Evolutionary conservation across 306 rosid genomes (phyloP).

Genomic region (Cicer pinnatifidum): DNA sequence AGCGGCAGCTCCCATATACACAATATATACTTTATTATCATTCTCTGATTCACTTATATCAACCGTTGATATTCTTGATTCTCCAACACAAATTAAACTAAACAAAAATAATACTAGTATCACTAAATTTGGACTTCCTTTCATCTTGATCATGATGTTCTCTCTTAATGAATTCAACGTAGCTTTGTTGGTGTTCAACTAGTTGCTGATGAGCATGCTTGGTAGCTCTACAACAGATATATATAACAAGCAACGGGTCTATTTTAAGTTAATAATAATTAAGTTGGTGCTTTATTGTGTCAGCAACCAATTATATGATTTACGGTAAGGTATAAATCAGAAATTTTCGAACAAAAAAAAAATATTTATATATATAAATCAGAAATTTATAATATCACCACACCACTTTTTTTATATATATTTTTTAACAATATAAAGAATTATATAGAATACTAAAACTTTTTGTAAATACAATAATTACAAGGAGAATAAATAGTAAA

Average conservation of each 20-base stretch:
- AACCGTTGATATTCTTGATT: not conserved
- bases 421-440: too few relatives aligned
- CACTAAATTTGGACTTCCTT: slow-evolving; percentile 8
- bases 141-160: slow-evolving; percentile 4
- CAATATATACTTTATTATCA: slow-evolving; percentile 60
- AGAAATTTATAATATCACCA: not conserved
- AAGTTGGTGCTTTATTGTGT: not conserved
- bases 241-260: not conserved
- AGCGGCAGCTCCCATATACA: slow-evolving; percentile 85
- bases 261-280: not conserved
- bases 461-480: too few relatives aligned
- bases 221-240: not conserved
- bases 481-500: too few relatives aligned
- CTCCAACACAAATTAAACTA: slow-evolving; percentile 42
- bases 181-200: not conserved
- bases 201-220: not conserved
- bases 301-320: not conserved
- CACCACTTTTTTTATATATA: too few relatives aligned
- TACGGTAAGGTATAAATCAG: not conserved
- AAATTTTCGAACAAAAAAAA: not conserved
- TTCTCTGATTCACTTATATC: slow-evolving; percentile 22
- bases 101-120: slow-evolving; percentile 9
- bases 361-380: not conserved
- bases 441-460: too few relatives aligned
- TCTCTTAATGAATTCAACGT: not conserved